Conservation (phyloP, 345 rosid species). For the Murraya koenigii region DNA sequence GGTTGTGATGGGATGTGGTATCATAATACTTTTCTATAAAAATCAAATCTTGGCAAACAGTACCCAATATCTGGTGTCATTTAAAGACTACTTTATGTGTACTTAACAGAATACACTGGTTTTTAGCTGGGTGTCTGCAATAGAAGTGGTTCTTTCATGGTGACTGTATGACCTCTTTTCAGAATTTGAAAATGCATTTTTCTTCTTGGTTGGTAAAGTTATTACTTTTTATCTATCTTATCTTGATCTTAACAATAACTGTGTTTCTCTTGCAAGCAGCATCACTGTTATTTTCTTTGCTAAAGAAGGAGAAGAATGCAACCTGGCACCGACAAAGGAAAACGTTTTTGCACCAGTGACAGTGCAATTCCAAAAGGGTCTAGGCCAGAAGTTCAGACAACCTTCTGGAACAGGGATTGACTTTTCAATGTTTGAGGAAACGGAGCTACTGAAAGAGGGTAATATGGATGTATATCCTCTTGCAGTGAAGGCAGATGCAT, state of each 20-base stretch:
- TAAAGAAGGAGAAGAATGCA: slow-evolving; percentile 69
- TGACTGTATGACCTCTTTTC: not conserved
- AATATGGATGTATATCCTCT: slow-evolving; percentile 63
- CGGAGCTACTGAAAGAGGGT: slow-evolving; percentile 40
- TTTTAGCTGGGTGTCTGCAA: not conserved
- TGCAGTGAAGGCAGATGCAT: slow-evolving; percentile 75
- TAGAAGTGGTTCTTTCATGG: not conserved
- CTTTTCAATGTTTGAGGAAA: slow-evolving; percentile 61
- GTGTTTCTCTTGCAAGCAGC: slow-evolving; percentile 37
- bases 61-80: not conserved
- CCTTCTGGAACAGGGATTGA: slow-evolving; percentile 76
- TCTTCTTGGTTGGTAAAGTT: not conserved
- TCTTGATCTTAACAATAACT: slow-evolving; percentile 6
- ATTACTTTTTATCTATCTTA: not conserved
- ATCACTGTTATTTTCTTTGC: slow-evolving; percentile 75
- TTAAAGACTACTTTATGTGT: not conserved
- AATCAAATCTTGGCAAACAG: not conserved
- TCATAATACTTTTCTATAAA: not conserved
- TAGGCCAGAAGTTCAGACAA: slow-evolving; percentile 81
- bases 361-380: slow-evolving; percentile 65
- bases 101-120: not conserved
- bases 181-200: not conserved
- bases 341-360: slow-evolving; percentile 53
- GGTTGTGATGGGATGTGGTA: not conserved
- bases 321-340: slow-evolving; percentile 59